These are phyloP conservation scores for Boletellus emodensis DNA, from an alignment of 768 basidiomycete genomes.

Conservation along the genomic window DNA sequence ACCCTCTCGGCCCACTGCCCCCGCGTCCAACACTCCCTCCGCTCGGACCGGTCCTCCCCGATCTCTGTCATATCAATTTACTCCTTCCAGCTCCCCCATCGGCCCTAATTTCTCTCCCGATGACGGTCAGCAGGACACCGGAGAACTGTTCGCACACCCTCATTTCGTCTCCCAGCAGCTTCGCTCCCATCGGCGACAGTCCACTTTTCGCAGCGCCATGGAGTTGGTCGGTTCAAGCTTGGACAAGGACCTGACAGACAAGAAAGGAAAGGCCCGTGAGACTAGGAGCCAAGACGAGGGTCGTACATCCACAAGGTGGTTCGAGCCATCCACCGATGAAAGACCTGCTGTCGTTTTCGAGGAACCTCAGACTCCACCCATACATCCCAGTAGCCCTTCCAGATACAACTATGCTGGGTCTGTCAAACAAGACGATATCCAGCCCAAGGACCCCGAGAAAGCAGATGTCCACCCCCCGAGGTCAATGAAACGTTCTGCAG, in stretches of 20 bases:
- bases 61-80: conserved; percentile 64
- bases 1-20: conserved; percentile 1
- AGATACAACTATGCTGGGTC: conserved; percentile 3
- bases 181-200: conserved; percentile 24
- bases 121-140: conserved; percentile 27
- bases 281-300: conserved; percentile 44
- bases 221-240: conserved; percentile 36
- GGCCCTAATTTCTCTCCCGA: conserved; percentile 27
- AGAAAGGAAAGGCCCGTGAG: conserved; percentile 53
- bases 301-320: conserved; percentile 55
- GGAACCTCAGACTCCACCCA: conserved; percentile 20
- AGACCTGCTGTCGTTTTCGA: conserved; percentile 33
- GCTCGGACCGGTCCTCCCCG: conserved; percentile 70
- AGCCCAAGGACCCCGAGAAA: conserved; percentile 3
- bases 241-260: conserved; percentile 42
- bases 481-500: conserved; percentile 17
- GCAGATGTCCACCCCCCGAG: conserved; percentile 19
- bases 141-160: conserved; percentile 28
- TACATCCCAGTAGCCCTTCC: conserved; percentile 24
- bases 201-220: conserved; percentile 61
- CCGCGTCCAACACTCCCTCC: conserved; percentile 46
- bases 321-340: conserved; percentile 51
- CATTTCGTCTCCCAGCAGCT: conserved; percentile 28
- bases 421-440: conserved; percentile 2
- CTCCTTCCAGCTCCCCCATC: conserved; percentile 41